These are phyloP conservation scores for Penicillium coprophilum DNA, from an alignment of 495 filamentous ascomycete species.

Conservation along the genomic window DNA sequence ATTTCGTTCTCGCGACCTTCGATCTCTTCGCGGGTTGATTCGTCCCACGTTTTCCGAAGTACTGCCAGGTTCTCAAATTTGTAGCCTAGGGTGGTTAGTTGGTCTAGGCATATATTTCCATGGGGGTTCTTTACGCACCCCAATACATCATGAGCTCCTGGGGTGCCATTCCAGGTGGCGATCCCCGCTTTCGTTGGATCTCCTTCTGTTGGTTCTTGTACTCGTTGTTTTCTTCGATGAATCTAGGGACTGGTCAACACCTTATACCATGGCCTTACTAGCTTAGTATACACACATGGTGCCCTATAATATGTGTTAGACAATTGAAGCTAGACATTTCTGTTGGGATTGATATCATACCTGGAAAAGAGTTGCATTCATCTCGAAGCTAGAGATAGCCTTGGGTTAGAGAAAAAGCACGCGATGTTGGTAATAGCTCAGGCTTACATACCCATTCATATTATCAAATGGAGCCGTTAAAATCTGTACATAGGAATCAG, in stretches of 20 bases:
- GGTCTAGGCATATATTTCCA: not conserved
- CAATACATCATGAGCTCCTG: slow-evolving; percentile 67
- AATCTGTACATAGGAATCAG: slow-evolving; percentile 54
- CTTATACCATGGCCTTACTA: not conserved
- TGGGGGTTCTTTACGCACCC: slow-evolving; percentile 38
- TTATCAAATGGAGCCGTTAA: slow-evolving; percentile 80
- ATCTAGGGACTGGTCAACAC: slow-evolving; percentile 52
- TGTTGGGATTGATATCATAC: slow-evolving; percentile 49
- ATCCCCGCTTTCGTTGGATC: slow-evolving; percentile 50
- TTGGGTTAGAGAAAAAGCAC: slow-evolving; percentile 2
- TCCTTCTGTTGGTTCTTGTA: slow-evolving; percentile 59
- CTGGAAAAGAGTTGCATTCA: slow-evolving; percentile 91
- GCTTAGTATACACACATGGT: slow-evolving; percentile 63
- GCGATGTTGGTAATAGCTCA: not conserved
- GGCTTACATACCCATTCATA: slow-evolving; percentile 65
- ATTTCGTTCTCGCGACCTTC: slow-evolving; percentile 66
- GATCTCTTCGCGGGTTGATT: slow-evolving; percentile 69
- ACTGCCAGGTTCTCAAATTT: slow-evolving; percentile 91
- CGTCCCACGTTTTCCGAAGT: slow-evolving; percentile 68
- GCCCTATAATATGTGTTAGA: slow-evolving; percentile 49
- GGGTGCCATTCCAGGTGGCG: slow-evolving; percentile 55
- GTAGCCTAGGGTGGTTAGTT: slow-evolving; percentile 62
- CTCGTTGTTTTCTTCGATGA: slow-evolving; percentile 86
- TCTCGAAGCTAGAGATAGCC: slow-evolving; percentile 68
- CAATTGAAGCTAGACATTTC: slow-evolving; percentile 17